Conservation (phyloP, 345 rosid species). For the Arabis alpina region DNA sequence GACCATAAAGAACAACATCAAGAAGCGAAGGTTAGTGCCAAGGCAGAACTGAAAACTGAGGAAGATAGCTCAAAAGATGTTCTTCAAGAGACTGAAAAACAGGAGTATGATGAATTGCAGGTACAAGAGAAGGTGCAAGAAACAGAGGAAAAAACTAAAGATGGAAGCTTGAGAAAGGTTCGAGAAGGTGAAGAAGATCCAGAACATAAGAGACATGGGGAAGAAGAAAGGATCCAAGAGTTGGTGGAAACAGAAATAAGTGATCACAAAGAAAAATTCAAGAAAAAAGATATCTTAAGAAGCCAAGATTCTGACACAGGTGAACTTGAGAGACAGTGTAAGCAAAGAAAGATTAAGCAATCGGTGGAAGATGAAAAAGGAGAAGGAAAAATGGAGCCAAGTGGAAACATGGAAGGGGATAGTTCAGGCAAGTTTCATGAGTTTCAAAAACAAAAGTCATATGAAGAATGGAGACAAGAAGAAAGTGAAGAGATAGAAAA, state of each 20-base stretch:
- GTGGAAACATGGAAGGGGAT: background rate
- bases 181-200: background rate
- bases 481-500: constrained; percentile 2
- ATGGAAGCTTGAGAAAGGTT: background rate
- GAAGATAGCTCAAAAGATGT: background rate
- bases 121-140: constrained; percentile 15
- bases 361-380: background rate
- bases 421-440: background rate
- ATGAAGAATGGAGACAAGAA: constrained; percentile 13
- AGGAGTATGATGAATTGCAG: background rate
- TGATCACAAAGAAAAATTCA: too few relatives aligned
- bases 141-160: constrained; percentile 17
- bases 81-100: constrained; percentile 11
- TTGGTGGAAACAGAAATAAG: too few relatives aligned
- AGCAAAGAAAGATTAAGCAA: background rate
- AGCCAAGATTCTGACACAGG: too few relatives aligned
- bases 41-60: background rate
- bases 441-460: background rate
- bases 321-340: constrained; percentile 3
- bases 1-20: background rate
- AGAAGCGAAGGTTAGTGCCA: background rate
- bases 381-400: constrained; percentile 13
- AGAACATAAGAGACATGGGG: background rate
- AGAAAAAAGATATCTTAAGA: too few relatives aligned
- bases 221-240: too few relatives aligned